phyloP scores from a whole-genome alignment of 139 green algal species.

The Chlorella sp. region DNA sequence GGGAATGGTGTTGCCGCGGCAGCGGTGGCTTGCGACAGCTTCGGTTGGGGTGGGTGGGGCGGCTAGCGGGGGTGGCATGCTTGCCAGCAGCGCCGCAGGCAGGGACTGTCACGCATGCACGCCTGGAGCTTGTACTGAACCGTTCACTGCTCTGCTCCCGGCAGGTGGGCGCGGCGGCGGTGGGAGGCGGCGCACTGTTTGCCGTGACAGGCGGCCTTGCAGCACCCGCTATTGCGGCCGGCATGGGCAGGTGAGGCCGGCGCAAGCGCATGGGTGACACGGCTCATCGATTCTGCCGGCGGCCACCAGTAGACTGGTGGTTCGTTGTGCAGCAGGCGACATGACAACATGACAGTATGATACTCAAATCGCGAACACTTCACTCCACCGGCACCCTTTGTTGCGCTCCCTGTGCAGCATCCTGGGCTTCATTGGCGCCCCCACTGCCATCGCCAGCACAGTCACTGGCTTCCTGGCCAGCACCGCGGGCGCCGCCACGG shows the following conservation, averaged over 20 bases:
- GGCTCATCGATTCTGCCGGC: too few relatives aligned
- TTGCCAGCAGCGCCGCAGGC: too few relatives aligned
- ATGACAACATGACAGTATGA: too few relatives aligned
- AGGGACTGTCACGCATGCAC: background rate
- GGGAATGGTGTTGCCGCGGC: background rate
- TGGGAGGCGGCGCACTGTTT: conserved; percentile 81
- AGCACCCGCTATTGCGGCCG: conserved; percentile 83
- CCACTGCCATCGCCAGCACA: conserved; percentile 55
- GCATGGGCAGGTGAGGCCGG: conserved; percentile 52
- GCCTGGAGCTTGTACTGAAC: too few relatives aligned
- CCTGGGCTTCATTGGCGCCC: conserved; percentile 61
- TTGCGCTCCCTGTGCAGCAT: background rate
- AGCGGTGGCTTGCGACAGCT: background rate
- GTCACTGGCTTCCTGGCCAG: conserved; percentile 59
- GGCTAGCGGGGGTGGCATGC: too few relatives aligned
- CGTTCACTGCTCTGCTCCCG: background rate
- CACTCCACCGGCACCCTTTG: too few relatives aligned
- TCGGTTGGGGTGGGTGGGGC: too few relatives aligned
- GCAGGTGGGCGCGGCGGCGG: conserved; percentile 69
- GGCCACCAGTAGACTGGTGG: too few relatives aligned
- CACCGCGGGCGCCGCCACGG: conserved; percentile 62
- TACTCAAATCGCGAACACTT: too few relatives aligned
- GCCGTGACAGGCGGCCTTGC: conserved; percentile 85
- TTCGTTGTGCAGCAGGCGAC: too few relatives aligned
- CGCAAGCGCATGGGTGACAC: too few relatives aligned